Percentiles rank a stretch among this genome's conserved stretches.
Conservation (phyloP, 768 basidiomycete species). For the Serpula lacrymans region DNA sequence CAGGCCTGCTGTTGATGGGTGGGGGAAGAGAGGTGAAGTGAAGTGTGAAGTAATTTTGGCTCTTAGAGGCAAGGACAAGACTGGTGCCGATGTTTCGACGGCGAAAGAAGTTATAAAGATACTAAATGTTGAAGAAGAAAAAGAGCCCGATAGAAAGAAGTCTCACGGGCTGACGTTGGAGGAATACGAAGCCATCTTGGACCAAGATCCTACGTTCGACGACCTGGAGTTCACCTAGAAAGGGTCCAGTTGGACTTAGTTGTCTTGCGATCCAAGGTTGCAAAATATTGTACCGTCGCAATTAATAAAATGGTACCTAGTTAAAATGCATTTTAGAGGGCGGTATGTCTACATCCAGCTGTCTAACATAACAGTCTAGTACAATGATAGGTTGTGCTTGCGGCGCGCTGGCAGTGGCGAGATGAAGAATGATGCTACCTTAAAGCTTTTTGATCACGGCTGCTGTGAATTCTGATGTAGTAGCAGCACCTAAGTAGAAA, state of each 20-base stretch:
- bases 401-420: too few relatives aligned
- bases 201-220: conserved; percentile 45
- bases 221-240: conserved; percentile 36
- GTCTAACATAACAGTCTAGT: too few relatives aligned
- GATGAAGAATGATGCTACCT: too few relatives aligned
- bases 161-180: conserved; percentile 37
- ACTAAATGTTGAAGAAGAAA: conserved; percentile 5
- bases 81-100: conserved; percentile 5
- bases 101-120: conserved; percentile 14
- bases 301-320: too few relatives aligned
- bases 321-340: neutral
- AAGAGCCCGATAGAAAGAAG: conserved; percentile 40
- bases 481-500: conserved; percentile 61
- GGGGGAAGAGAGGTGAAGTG: conserved; percentile 82
- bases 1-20: conserved; percentile 74
- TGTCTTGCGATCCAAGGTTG: too few relatives aligned
- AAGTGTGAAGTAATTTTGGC: conserved; percentile 65
- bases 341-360: too few relatives aligned
- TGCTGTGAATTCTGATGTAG: conserved; percentile 92
- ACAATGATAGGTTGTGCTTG: too few relatives aligned
- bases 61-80: conserved; percentile 37
- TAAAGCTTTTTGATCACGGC: conserved; percentile 84
- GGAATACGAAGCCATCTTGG: conserved; percentile 51
- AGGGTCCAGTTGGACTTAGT: too few relatives aligned
- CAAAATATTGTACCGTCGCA: too few relatives aligned